Evolutionary conservation across 345 rosid genomes (phyloP).

Genomic region (Pistacia atlantica): DNA sequence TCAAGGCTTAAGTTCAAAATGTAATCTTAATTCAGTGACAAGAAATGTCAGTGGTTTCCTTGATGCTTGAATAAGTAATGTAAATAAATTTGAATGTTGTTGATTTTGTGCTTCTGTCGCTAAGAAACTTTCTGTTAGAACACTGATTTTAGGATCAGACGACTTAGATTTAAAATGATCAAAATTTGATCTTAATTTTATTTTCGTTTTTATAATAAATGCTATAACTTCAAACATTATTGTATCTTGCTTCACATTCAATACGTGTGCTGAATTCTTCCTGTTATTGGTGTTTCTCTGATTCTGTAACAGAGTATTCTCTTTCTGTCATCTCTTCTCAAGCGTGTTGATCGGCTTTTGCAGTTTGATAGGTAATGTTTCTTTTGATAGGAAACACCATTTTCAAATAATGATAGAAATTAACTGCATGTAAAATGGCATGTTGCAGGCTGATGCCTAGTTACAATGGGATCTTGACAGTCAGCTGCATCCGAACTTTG

Average conservation of each 20-base stretch:
- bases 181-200: neutral
- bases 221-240: neutral
- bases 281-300: slow-evolving; percentile 14
- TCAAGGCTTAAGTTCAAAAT: neutral
- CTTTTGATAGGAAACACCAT: slow-evolving; percentile 6
- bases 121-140: neutral
- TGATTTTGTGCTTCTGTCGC: too few species aligned
- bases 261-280: slow-evolving; percentile 20
- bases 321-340: slow-evolving; percentile 88
- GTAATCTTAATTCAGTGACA: neutral
- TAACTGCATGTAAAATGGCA: slow-evolving; percentile 13
- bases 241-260: slow-evolving; percentile 5
- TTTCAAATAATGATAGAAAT: slow-evolving; percentile 1
- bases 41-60: too few species aligned
- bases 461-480: slow-evolving; percentile 87
- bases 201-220: neutral
- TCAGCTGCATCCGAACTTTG: slow-evolving; percentile 90
- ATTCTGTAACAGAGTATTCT: slow-evolving; percentile 64
- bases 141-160: neutral
- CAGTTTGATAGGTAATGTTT: slow-evolving; percentile 84
- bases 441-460: slow-evolving; percentile 88
- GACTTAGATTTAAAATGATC: neutral
- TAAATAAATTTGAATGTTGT: too few species aligned
- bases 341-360: slow-evolving; percentile 90
- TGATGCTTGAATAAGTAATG: too few species aligned